phyloP scores from a whole-genome alignment of 2,329 filamentous ascomycete species.

The Cercospora sojina region DNA sequence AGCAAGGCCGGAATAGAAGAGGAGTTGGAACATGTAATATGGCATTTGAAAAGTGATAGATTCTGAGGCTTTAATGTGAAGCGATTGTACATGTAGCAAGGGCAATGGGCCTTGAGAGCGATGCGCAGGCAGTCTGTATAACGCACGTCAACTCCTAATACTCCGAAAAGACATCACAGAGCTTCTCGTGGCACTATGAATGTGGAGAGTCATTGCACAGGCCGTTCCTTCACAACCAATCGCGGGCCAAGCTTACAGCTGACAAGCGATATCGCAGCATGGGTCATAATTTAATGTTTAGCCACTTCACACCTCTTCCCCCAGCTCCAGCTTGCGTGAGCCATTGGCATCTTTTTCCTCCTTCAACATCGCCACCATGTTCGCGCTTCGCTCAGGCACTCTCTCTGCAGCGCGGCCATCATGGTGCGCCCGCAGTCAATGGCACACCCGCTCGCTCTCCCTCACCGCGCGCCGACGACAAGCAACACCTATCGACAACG shows the following conservation, averaged over 20 bases:
- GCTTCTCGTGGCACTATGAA: neutral
- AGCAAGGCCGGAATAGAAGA: neutral
- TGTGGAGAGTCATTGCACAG: neutral
- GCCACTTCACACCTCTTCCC: neutral
- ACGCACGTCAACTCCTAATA: neutral
- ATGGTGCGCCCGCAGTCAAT: slow-evolving; percentile 29
- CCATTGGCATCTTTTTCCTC: neutral
- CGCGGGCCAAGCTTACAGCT: neutral
- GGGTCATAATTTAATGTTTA: slow-evolving; percentile 4
- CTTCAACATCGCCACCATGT: slow-evolving; percentile 16
- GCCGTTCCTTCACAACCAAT: neutral
- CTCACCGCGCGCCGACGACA: slow-evolving; percentile 23
- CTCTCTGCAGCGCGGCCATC: slow-evolving; percentile 22
- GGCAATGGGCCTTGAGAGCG: neutral
- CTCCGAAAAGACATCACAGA: neutral
- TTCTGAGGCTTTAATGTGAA: neutral
- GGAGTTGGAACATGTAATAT: neutral
- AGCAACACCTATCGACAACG: slow-evolving; percentile 28
- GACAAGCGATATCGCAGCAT: slow-evolving; percentile 2
- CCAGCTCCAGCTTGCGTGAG: neutral
- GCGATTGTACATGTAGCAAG: neutral
- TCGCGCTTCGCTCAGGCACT: slow-evolving; percentile 18
- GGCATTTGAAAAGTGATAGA: neutral
- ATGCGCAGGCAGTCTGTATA: neutral
- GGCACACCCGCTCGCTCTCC: slow-evolving; percentile 20